These are phyloP conservation scores for Corchorus olitorius DNA, from an alignment of 345 rosid species.

Conservation along the genomic window DNA sequence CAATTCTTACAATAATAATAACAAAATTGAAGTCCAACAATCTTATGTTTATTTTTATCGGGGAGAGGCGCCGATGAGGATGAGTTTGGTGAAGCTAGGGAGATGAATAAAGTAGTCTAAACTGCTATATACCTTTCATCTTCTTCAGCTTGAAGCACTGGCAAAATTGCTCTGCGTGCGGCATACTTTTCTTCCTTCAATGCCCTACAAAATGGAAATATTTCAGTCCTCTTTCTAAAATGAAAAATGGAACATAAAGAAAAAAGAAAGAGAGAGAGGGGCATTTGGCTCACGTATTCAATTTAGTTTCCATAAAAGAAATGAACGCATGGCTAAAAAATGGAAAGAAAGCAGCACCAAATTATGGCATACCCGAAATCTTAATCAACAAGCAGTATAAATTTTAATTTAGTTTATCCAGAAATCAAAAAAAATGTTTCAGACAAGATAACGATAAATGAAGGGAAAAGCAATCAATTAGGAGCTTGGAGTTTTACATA, in stretches of 20 bases:
- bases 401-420: not conserved
- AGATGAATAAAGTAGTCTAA: not conserved
- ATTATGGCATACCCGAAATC: not conserved
- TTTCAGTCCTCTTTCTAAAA: not conserved
- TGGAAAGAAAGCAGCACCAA: not conserved
- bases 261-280: not conserved
- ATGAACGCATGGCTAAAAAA: not conserved
- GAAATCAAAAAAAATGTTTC: too few relatives aligned
- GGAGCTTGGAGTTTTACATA: too few relatives aligned
- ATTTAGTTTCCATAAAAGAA: not conserved
- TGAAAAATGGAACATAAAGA: not conserved
- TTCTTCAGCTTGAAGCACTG: slow-evolving; percentile 97
- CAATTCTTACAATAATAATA: too few relatives aligned
- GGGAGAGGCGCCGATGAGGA: too few relatives aligned
- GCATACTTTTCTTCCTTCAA: slow-evolving; percentile 95
- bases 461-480: not conserved
- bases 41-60: too few relatives aligned
- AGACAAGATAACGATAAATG: not conserved
- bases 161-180: slow-evolving; percentile 84
- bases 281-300: not conserved
- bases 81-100: not conserved
- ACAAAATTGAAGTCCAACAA: too few relatives aligned
- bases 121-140: slow-evolving; percentile 71
- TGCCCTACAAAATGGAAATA: slow-evolving; percentile 55
- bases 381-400: not conserved